phyloP scores from a whole-genome alignment of 2,329 filamentous ascomycete genomes.

The Aspergillus neoniger region DNA sequence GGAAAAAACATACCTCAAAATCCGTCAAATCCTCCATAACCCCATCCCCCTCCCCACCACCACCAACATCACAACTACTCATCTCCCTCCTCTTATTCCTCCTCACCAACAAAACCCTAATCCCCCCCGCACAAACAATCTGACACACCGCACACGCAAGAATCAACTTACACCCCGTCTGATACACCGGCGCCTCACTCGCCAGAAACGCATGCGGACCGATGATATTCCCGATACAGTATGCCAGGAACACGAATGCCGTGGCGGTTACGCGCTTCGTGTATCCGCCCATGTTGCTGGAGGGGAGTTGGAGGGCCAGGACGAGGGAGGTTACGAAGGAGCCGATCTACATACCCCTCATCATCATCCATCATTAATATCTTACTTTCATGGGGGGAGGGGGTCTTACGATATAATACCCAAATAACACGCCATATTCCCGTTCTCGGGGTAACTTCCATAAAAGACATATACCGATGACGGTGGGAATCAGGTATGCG shows the following conservation, averaged over 20 bases:
- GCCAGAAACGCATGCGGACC: conserved; percentile 49
- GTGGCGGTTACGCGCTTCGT: conserved; percentile 53
- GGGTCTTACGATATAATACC: conserved; percentile 50
- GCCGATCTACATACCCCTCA: conserved; percentile 32
- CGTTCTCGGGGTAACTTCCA: conserved; percentile 52
- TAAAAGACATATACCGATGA: conserved; percentile 52
- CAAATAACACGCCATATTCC: conserved; percentile 52
- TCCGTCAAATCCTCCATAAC: conserved; percentile 30
- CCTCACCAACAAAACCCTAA: conserved; percentile 22
- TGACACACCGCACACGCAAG: conserved; percentile 38
- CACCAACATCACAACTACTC: no score
- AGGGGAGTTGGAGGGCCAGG: conserved; percentile 49
- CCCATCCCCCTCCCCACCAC: neutral
- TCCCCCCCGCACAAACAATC: conserved; percentile 19
- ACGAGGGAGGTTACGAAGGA: conserved; percentile 56
- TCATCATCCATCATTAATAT: no score
- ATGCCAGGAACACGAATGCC: conserved; percentile 49
- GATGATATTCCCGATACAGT: conserved; percentile 50
- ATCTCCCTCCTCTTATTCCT: conserved; percentile 25
- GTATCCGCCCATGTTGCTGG: conserved; percentile 50
- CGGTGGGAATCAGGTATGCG: conserved; percentile 54
- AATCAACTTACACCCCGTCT: conserved; percentile 55
- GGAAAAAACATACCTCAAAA: conserved; percentile 25
- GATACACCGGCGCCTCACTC: conserved; percentile 49
- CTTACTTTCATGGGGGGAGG: no score